Percentiles rank a stretch among this genome's conserved stretches.
Evolutionary conservation across 177 flowering plant genomes (phyloP).

Genomic region (Vitis hybrid): DNA sequence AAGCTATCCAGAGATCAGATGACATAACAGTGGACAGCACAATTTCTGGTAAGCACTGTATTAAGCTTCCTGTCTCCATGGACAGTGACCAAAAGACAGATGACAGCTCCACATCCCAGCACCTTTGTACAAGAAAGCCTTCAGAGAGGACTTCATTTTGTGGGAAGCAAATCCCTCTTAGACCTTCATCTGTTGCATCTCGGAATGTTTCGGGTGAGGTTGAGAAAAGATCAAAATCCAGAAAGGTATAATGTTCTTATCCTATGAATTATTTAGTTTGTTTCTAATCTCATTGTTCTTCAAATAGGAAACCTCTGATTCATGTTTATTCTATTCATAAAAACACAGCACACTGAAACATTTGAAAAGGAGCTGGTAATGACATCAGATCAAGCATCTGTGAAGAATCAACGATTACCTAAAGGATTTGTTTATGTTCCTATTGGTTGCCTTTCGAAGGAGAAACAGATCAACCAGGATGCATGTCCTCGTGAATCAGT

Average conservation of each 20-base stretch:
- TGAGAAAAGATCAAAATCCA: slow-evolving; percentile 43
- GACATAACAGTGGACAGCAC: slow-evolving; percentile 76
- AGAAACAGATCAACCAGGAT: slow-evolving; percentile 44
- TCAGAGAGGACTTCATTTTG: slow-evolving; percentile 40
- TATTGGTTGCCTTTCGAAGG: slow-evolving; percentile 60
- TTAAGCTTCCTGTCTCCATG: slow-evolving; percentile 42
- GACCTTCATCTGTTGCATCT: slow-evolving; percentile 40
- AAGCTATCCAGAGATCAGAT: slow-evolving; percentile 81
- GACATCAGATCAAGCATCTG: slow-evolving; percentile 89
- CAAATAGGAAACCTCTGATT: neutral
- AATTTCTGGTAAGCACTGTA: slow-evolving; percentile 54
- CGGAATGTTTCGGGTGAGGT: slow-evolving; percentile 38
- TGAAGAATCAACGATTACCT: slow-evolving; percentile 82
- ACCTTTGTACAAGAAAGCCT: slow-evolving; percentile 31
- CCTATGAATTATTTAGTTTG: neutral
- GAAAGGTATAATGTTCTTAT: slow-evolving; percentile 44
- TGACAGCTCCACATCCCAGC: slow-evolving; percentile 69
- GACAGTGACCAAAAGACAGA: slow-evolving; percentile 72
- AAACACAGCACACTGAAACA: slow-evolving; percentile 61
- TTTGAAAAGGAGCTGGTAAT: slow-evolving; percentile 86
- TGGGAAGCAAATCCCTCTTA: slow-evolving; percentile 79
- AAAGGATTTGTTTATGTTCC: slow-evolving; percentile 92
- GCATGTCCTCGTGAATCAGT: slow-evolving; percentile 29
- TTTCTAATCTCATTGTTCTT: neutral
- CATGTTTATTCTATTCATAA: neutral